Conservation (phyloP, 2,329 filamentous ascomycete species). For the Fusarium sp. region DNA sequence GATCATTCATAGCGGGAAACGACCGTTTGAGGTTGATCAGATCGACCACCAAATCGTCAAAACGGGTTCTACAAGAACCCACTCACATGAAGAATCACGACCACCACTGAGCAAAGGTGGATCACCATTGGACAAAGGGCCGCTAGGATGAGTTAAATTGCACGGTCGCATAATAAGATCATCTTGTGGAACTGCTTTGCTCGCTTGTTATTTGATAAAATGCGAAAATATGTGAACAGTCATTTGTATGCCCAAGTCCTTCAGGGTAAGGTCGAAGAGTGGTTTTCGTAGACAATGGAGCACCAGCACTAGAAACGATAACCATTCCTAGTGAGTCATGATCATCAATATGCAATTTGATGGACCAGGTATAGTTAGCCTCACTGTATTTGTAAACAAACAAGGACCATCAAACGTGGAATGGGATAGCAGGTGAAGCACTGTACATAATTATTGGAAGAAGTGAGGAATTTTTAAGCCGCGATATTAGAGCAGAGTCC, state of each 20-base stretch:
- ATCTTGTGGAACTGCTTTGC: conserved; percentile 34
- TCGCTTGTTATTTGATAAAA: conserved; percentile 35
- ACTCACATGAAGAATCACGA: conserved; percentile 36
- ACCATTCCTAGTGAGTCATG: conserved; percentile 6
- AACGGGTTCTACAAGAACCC: conserved; percentile 7
- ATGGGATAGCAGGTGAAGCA: conserved; percentile 7
- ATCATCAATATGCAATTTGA: conserved; percentile 5
- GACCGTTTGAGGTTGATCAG: conserved; percentile 15
- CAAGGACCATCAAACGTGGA: conserved; percentile 2
- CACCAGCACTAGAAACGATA: conserved; percentile 1
- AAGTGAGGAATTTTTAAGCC: conserved; percentile 13
- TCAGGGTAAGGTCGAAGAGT: background rate
- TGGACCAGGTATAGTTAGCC: conserved; percentile 7
- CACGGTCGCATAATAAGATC: conserved; percentile 36
- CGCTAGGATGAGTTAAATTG: conserved; percentile 23
- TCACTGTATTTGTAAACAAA: conserved; percentile 1
- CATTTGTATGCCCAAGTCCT: background rate
- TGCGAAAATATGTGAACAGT: conserved; percentile 19
- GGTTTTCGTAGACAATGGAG: background rate
- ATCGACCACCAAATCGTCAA: conserved; percentile 6
- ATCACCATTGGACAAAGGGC: conserved; percentile 3
- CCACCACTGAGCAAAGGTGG: conserved; percentile 15
- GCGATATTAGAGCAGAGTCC: conserved; percentile 30
- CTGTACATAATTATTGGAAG: too few relatives aligned
- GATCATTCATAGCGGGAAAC: conserved; percentile 21